phyloP scores from a whole-genome alignment of 768 basidiomycete genomes.

The Trametes elegans region DNA sequence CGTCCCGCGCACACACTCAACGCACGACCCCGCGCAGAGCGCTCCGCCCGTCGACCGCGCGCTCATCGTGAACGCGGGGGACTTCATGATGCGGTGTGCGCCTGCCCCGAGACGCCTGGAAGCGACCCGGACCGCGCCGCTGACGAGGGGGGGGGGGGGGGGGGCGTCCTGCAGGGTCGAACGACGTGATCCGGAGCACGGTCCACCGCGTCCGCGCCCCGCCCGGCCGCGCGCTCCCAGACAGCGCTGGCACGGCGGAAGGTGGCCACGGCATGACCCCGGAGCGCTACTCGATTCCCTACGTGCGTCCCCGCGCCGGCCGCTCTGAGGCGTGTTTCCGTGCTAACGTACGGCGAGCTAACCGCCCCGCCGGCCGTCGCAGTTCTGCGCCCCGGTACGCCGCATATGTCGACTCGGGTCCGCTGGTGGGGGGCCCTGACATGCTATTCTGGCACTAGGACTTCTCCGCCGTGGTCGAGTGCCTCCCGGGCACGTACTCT shows the following conservation, averaged over 20 bases:
- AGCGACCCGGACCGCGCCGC: background rate
- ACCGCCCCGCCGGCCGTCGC: constrained; percentile 28
- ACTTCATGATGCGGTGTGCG: constrained; percentile 50
- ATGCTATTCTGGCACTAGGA: constrained; percentile 10
- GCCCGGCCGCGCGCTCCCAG: constrained; percentile 16
- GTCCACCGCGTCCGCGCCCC: constrained; percentile 53
- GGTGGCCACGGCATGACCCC: constrained; percentile 44
- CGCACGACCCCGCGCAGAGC: constrained; percentile 19
- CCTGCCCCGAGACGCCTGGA: background rate
- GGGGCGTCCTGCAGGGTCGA: constrained; percentile 35
- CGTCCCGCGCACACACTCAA: background rate
- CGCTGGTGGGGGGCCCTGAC: background rate
- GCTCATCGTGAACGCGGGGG: constrained; percentile 51
- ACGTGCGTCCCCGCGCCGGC: constrained; percentile 35
- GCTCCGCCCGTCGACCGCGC: constrained; percentile 45
- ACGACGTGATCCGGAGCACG: constrained; percentile 45
- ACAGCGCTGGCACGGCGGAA: too few species aligned
- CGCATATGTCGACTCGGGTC: constrained; percentile 26
- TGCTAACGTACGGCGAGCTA: background rate
- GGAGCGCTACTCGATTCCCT: constrained; percentile 61
- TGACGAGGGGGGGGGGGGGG: background rate
- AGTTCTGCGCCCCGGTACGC: constrained; percentile 35
- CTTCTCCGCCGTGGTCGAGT: constrained; percentile 35
- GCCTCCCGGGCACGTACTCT: constrained; percentile 50
- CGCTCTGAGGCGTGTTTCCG: background rate